A percentile compares a stretch with the other conserved stretches of the same genome.
phyloP scores from a whole-genome alignment of 2,329 filamentous ascomycete genomes.

The Trichoderma brevicompactum region DNA sequence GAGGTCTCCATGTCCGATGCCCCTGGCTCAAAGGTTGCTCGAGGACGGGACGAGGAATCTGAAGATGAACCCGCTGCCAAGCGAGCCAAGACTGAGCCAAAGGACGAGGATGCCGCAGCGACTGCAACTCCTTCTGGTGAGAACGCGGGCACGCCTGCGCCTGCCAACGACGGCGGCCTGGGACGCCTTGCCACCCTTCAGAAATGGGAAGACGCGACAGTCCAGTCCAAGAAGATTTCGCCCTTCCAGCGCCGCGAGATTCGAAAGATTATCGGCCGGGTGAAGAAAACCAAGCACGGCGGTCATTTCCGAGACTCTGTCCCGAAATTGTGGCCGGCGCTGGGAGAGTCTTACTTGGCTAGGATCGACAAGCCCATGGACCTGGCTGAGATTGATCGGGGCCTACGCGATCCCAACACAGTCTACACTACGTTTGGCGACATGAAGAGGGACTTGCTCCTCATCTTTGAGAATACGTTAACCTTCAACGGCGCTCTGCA shows the following conservation, averaged over 20 bases:
- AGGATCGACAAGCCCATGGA: constrained; percentile 81
- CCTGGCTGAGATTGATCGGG: constrained; percentile 78
- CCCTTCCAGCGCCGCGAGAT: constrained; percentile 64
- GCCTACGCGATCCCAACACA: constrained; percentile 66
- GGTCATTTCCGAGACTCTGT: constrained; percentile 78
- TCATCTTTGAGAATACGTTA: constrained; percentile 79
- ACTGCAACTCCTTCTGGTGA: constrained; percentile 33
- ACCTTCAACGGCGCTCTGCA: constrained; percentile 84
- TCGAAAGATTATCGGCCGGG: constrained; percentile 67
- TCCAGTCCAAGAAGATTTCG: constrained; percentile 58
- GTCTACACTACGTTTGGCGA: constrained; percentile 70
- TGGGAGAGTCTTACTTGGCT: constrained; percentile 74
- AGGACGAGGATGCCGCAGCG: constrained; percentile 44
- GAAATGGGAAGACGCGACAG: constrained; percentile 49
- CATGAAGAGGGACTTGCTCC: constrained; percentile 73
- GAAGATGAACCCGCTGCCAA: constrained; percentile 72
- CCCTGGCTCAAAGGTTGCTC: constrained; percentile 65
- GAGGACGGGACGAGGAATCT: constrained; percentile 77
- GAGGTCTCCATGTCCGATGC: constrained; percentile 62
- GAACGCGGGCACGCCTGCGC: constrained; percentile 30
- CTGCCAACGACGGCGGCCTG: constrained; percentile 23
- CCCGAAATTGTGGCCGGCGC: constrained; percentile 70
- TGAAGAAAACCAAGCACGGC: constrained; percentile 87
- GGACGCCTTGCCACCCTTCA: constrained; percentile 40
- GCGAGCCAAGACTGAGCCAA: constrained; percentile 73